A percentile compares a stretch with the other conserved stretches of the same genome.
Conservation (phyloP, 1,139 yeast genomes). For the Eremothecium coryli region DNA sequence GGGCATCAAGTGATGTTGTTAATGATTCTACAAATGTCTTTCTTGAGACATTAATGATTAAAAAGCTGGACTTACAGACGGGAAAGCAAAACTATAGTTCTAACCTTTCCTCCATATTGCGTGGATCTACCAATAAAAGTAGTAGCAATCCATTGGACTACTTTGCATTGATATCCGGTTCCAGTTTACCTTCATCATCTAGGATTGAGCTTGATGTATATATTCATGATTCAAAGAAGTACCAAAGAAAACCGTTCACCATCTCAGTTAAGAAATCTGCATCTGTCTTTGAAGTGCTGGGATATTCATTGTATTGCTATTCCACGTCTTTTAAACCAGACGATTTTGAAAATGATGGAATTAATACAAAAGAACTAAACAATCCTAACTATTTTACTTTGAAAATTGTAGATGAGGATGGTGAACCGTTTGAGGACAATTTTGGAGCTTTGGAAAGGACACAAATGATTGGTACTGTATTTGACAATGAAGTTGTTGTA, state of each 20-base stretch:
- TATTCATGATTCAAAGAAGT: constrained; percentile 30
- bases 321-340: constrained; percentile 20
- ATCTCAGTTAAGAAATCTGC: constrained; percentile 39
- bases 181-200: constrained; percentile 28
- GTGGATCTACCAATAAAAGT: constrained; percentile 29
- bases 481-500: constrained; percentile 59
- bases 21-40: not conserved
- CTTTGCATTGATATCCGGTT: constrained; percentile 44
- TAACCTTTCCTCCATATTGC: constrained; percentile 29
- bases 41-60: constrained; percentile 3
- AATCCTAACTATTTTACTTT: constrained; percentile 60
- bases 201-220: constrained; percentile 29
- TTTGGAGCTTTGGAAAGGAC: constrained; percentile 61
- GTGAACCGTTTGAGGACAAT: constrained; percentile 64
- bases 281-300: constrained; percentile 54
- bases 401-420: constrained; percentile 71
- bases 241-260: constrained; percentile 22
- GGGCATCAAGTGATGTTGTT: constrained; percentile 7
- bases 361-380: constrained; percentile 15
- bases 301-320: constrained; percentile 41
- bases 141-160: constrained; percentile 44
- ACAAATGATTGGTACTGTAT: constrained; percentile 46
- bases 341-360: constrained; percentile 15
- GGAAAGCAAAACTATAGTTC: no score
- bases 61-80: no score